Percentiles rank a stretch among this genome's conserved stretches.
Evolutionary conservation across 2,329 filamentous ascomycete genomes (phyloP).

Genomic region (Aspergillus flavus): DNA sequence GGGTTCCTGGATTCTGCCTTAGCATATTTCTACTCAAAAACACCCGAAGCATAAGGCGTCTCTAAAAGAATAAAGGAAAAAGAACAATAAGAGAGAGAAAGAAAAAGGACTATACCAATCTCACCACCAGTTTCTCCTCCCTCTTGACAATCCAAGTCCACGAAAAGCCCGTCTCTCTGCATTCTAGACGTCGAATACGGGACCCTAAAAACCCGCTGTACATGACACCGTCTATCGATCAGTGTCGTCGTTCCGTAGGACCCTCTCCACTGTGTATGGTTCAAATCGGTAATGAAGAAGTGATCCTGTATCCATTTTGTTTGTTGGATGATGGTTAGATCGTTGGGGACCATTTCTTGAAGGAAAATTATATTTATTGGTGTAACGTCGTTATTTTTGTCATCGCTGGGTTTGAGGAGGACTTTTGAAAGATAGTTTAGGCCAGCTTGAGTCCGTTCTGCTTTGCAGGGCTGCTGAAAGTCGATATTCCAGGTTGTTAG

Average conservation of each 20-base stretch:
- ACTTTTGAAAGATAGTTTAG: constrained; percentile 41
- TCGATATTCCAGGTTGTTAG: constrained; percentile 56
- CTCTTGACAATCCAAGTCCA: constrained; percentile 47
- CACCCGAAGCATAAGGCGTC: too few species aligned
- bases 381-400: constrained; percentile 22
- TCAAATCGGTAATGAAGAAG: constrained; percentile 55
- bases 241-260: constrained; percentile 59
- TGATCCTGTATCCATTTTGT: constrained; percentile 51
- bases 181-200: constrained; percentile 53
- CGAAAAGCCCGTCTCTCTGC: constrained; percentile 58
- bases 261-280: constrained; percentile 47
- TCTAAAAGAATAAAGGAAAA: too few species aligned
- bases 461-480: constrained; percentile 41
- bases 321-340: constrained; percentile 49
- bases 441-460: constrained; percentile 46
- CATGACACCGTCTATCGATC: constrained; percentile 50
- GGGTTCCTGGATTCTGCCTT: constrained; percentile 20
- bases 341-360: constrained; percentile 54
- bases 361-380: constrained; percentile 51
- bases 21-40: not conserved
- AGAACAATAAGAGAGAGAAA: not conserved
- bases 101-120: not conserved
- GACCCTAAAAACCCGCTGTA: constrained; percentile 54
- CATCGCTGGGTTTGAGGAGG: constrained; percentile 20
- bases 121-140: not conserved